Conservation (phyloP, 495 filamentous ascomycete genomes). For the Xylaria palmicola region DNA sequence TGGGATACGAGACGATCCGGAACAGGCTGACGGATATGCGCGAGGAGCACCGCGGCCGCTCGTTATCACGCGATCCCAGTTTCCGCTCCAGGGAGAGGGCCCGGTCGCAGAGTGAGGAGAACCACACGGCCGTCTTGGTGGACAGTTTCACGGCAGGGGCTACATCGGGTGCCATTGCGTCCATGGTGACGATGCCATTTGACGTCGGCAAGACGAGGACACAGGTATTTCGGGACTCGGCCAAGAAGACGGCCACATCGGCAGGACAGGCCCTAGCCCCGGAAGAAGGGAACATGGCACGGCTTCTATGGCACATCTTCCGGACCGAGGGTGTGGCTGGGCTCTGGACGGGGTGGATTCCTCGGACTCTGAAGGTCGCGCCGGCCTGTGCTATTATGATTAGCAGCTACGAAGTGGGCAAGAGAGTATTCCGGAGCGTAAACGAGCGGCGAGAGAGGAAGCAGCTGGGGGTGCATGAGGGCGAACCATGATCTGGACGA, state of each 20-base stretch:
- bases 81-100: constrained; percentile 38
- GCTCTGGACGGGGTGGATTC: constrained; percentile 86
- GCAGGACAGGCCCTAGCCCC: constrained; percentile 48
- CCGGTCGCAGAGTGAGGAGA: constrained; percentile 51
- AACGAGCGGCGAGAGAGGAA: constrained; percentile 60
- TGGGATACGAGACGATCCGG: constrained; percentile 86
- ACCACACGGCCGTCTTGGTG: constrained; percentile 69
- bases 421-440: constrained; percentile 75
- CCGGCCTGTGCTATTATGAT: constrained; percentile 99
- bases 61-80: constrained; percentile 28
- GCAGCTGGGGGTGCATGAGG: constrained; percentile 7
- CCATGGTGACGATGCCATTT: constrained; percentile 91
- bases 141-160: constrained; percentile 90
- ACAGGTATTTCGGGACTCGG: constrained; percentile 67
- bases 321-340: constrained; percentile 75
- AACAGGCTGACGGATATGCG: constrained; percentile 62
- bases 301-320: constrained; percentile 86
- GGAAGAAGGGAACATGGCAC: constrained; percentile 70
- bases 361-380: constrained; percentile 89
- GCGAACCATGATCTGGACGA: too few species aligned
- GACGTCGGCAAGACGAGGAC: constrained; percentile 96
- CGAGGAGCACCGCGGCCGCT: constrained; percentile 44
- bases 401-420: constrained; percentile 92
- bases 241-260: constrained; percentile 24
- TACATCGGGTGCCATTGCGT: constrained; percentile 75